phyloP scores from a whole-genome alignment of 1,284 basidiomycete species.

The Ceratobasidium theobromae region DNA sequence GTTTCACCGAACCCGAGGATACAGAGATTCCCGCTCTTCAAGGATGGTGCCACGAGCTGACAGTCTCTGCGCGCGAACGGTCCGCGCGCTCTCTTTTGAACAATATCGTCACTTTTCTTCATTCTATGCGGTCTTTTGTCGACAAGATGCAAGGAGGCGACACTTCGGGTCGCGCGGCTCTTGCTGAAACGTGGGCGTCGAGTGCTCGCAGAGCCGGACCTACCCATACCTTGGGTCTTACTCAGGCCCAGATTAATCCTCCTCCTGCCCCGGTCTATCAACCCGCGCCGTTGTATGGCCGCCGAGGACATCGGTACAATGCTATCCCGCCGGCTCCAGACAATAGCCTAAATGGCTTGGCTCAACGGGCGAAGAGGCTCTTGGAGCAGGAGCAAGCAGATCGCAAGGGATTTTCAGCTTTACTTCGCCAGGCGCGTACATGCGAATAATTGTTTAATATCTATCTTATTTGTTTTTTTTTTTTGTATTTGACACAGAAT shows the following conservation, averaged over 20 bases:
- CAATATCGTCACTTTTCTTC: slow-evolving; percentile 53
- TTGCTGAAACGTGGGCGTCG: slow-evolving; percentile 59
- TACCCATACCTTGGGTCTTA: not conserved
- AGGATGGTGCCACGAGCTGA: slow-evolving; percentile 59
- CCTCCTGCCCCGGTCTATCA: not conserved
- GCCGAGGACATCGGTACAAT: not conserved
- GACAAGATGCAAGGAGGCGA: slow-evolving; percentile 55
- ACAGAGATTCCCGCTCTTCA: slow-evolving; percentile 60
- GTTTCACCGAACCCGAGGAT: slow-evolving; percentile 56
- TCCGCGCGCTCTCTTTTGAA: slow-evolving; percentile 52
- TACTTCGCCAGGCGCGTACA: slow-evolving; percentile 48
- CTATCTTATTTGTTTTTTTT: slow-evolving; percentile 10
- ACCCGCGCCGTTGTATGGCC: not conserved
- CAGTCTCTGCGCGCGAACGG: slow-evolving; percentile 56
- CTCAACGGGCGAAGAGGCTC: not conserved
- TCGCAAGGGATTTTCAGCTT: slow-evolving; percentile 49
- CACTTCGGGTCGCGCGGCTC: slow-evolving; percentile 49
- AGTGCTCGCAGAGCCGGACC: slow-evolving; percentile 32
- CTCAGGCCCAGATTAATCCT: not conserved
- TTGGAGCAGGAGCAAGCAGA: not conserved
- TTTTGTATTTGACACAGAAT: slow-evolving; percentile 45
- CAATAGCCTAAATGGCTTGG: slow-evolving; percentile 13
- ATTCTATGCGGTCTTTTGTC: slow-evolving; percentile 52
- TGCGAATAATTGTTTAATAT: not conserved
- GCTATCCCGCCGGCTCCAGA: not conserved